Base-by-base conservation (phyloP, 352 stramenopile species). In the Aphanomyces euteiches region DNA sequence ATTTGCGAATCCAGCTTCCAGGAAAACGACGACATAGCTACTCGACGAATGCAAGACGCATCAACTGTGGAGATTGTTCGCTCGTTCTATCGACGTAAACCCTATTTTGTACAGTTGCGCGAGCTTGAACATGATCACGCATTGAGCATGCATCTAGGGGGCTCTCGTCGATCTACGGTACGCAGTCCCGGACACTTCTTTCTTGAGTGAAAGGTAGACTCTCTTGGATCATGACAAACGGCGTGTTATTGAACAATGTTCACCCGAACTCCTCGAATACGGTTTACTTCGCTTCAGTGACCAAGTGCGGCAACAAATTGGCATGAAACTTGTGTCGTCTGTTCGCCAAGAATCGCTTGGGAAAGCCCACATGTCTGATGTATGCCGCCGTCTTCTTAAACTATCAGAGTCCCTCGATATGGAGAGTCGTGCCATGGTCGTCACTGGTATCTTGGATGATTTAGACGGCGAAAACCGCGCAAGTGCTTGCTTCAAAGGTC, bases 61-160 rank as follows among this genome's bases (percentile, higher is more conserved):
- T 43, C 82, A 6, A 92, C 90, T 81, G 69, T 80, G 3, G 47
- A 77, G 1, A 66, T 93, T 0, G 86, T 92, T 28, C 77, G 78
- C 5, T 66, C 48, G 2, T 89, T 84, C 40, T 91, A 89, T 67
- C 71, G 67, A 7, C 79, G 78, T 0, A 87, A 81, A 48, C 75
- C 86, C n/a, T 91, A 90, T 67, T 93, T 93, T 72, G 78, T 87
- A 56, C 81, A 76, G 12, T 75, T 83, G 1, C 74, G 67, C 2
- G 79, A 89, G 47, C 77, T 92, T 3, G 79, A 91, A 66, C 64
- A 70, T 41, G 64, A 70, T 15, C 64, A 70, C 2, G 39, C 47
- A 37, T 34, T 70, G 15, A 70, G 43, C 15, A n/a, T 36, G 28
- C 64, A 70, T 39, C 47, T 70, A 2, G 64, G 64, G 1, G 10